A percentile compares a stretch with the other conserved stretches of the same genome.
Evolutionary conservation across 2,329 filamentous ascomycete species (phyloP).

Genomic region (Talaromyces atroroseus): DNA sequence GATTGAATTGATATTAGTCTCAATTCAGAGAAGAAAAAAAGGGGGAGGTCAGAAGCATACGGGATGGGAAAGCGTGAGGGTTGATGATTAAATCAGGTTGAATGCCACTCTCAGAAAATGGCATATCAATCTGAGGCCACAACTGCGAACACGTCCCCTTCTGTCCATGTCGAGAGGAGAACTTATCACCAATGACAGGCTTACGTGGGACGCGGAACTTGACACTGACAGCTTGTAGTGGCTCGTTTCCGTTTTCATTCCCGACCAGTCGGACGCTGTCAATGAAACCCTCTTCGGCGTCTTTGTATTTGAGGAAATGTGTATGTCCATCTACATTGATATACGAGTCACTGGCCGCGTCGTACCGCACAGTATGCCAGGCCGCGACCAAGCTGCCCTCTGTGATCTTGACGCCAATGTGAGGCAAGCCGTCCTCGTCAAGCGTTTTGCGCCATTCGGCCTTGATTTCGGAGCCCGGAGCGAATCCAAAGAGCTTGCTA

Average conservation of each 20-base stretch:
- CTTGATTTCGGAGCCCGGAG: conserved; percentile 67
- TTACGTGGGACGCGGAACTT: conserved; percentile 88
- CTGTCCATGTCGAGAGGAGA: conserved; percentile 96
- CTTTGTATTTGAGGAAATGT: conserved; percentile 91
- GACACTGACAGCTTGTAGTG: conserved; percentile 80
- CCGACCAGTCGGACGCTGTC: conserved; percentile 92
- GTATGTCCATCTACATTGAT: conserved; percentile 82
- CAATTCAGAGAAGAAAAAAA: not conserved
- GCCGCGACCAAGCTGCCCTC: conserved; percentile 83
- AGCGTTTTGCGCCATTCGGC: conserved; percentile 65
- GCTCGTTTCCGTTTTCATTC: conserved; percentile 74
- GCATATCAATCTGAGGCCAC: conserved; percentile 91
- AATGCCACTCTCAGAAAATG: conserved; percentile 92
- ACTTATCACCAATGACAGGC: conserved; percentile 96
- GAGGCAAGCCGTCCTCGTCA: conserved; percentile 81
- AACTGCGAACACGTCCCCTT: conserved; percentile 97
- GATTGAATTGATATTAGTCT: conserved; percentile 9
- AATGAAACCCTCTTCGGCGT: conserved; percentile 77
- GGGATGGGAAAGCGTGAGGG: conserved; percentile 96
- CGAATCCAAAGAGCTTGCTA: conserved; percentile 84
- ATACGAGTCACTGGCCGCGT: conserved; percentile 64
- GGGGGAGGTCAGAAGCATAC: conserved; percentile 34
- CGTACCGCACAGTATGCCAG: conserved; percentile 79
- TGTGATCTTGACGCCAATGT: conserved; percentile 69
- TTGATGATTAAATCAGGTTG: conserved; percentile 99